Conservation (phyloP, 306 rosid genomes). For the Crataegus laevigata region DNA sequence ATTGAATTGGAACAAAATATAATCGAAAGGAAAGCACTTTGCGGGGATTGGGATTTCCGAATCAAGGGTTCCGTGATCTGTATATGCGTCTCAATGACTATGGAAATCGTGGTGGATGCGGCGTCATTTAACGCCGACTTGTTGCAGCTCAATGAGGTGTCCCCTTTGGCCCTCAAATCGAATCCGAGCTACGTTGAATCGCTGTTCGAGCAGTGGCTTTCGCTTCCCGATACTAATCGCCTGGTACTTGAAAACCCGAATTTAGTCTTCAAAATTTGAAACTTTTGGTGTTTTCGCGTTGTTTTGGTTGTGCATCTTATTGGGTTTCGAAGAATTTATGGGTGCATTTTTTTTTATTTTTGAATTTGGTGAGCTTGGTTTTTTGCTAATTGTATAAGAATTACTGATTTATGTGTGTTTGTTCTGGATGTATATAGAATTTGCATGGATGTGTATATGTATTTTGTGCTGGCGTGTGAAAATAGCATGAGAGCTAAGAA, state of each 20-base stretch:
- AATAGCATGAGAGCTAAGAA: background rate
- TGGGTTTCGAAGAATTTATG: background rate
- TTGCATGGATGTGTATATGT: background rate
- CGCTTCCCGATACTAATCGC: slow-evolving; percentile 80
- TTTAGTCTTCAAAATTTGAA: background rate
- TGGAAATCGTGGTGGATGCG: slow-evolving; percentile 74
- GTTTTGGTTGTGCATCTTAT: background rate
- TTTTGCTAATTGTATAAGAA: background rate
- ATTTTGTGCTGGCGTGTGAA: background rate
- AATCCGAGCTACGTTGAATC: slow-evolving; percentile 59
- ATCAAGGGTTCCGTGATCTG: slow-evolving; percentile 36
- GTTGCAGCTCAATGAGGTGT: slow-evolving; percentile 82
- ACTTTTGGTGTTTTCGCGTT: background rate
- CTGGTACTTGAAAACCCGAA: slow-evolving; percentile 38
- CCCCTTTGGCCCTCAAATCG: slow-evolving; percentile 72
- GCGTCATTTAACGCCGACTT: slow-evolving; percentile 81
- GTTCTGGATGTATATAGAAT: background rate
- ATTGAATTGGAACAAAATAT: background rate
- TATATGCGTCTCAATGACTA: slow-evolving; percentile 42
- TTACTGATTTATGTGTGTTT: background rate
- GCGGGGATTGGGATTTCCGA: slow-evolving; percentile 11
- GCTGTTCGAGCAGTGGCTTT: slow-evolving; percentile 94
- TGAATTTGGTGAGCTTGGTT: background rate
- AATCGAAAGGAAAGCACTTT: background rate
- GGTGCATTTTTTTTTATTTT: slow-evolving; percentile 6